A percentile compares a stretch with the other conserved stretches of the same genome.
Evolutionary conservation across 1,284 basidiomycete species (phyloP).

Genomic region (Rhodotorula sp.): DNA sequence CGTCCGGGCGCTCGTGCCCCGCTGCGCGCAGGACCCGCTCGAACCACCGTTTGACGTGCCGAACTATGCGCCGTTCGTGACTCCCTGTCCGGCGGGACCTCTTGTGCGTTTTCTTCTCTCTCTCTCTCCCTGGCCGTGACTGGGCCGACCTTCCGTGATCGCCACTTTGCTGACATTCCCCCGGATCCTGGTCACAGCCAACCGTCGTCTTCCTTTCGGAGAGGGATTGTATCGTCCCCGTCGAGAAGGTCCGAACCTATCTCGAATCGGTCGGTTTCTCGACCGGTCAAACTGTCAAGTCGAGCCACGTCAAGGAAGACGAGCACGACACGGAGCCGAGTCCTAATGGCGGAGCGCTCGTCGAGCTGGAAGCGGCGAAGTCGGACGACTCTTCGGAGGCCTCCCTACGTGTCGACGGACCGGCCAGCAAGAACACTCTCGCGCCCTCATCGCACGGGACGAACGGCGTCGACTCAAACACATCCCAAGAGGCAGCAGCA

Average conservation of each 20-base stretch:
- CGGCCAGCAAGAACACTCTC: too few species aligned
- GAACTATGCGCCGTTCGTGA: slow-evolving; percentile 24
- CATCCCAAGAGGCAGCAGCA: too few species aligned
- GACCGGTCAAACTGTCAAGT: not conserved
- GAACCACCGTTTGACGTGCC: slow-evolving; percentile 23
- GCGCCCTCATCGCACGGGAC: not conserved
- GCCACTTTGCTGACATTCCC: too few species aligned
- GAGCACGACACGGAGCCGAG: not conserved
- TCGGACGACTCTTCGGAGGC: not conserved
- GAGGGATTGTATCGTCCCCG: slow-evolving; percentile 33
- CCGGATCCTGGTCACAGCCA: slow-evolving; percentile 18
- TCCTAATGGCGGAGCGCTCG: not conserved
- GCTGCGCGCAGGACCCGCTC: slow-evolving; percentile 6
- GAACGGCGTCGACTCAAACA: not conserved
- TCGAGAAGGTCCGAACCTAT: slow-evolving; percentile 20
- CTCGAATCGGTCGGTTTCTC: slow-evolving; percentile 21
- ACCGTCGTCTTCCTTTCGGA: slow-evolving; percentile 27
- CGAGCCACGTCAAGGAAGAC: not conserved
- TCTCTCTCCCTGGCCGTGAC: not conserved
- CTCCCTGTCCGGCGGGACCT: slow-evolving; percentile 19
- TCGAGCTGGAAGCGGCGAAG: not conserved
- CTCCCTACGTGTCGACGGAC: not conserved
- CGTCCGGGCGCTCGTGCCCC: slow-evolving; percentile 19
- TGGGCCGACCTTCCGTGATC: too few species aligned
- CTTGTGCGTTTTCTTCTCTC: slow-evolving; percentile 16